These are phyloP conservation scores for Tylopilus intermedius DNA, from an alignment of 768 basidiomycete species.

Conservation along the genomic window DNA sequence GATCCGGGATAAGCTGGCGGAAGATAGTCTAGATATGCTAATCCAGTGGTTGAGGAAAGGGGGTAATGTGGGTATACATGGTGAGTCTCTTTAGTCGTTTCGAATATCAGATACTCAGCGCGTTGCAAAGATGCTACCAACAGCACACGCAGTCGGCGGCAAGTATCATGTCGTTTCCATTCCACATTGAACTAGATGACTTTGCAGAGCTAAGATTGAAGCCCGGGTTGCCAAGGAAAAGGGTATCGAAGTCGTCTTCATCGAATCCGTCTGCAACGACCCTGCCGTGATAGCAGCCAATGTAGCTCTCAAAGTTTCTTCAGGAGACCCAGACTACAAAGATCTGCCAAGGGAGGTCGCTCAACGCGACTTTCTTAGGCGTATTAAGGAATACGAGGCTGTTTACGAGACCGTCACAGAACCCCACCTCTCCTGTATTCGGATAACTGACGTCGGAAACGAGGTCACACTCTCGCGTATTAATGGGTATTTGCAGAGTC, in stretches of 20 bases:
- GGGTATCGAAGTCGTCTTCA: slow-evolving; percentile 83
- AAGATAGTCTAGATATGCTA: slow-evolving; percentile 90
- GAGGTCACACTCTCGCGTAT: slow-evolving; percentile 84
- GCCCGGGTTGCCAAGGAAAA: slow-evolving; percentile 82
- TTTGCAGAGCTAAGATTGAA: slow-evolving; percentile 70
- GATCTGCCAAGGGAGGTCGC: slow-evolving; percentile 81
- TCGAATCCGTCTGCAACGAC: slow-evolving; percentile 94
- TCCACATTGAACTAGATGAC: slow-evolving; percentile 1
- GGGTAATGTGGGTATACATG: slow-evolving; percentile 97
- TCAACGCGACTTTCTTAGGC: slow-evolving; percentile 81
- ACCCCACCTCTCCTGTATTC: slow-evolving; percentile 82
- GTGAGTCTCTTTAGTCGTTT: slow-evolving; percentile 36
- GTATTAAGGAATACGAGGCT: slow-evolving; percentile 90
- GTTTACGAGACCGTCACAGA: slow-evolving; percentile 96
- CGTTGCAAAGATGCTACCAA: slow-evolving; percentile 83
- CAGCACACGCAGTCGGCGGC: slow-evolving; percentile 75
- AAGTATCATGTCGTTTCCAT: slow-evolving; percentile 14
- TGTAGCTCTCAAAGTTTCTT: slow-evolving; percentile 90
- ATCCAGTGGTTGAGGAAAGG: slow-evolving; percentile 94
- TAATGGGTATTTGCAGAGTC: slow-evolving; percentile 91
- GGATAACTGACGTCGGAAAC: slow-evolving; percentile 89
- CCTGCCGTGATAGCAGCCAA: slow-evolving; percentile 93
- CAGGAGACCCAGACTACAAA: slow-evolving; percentile 97
- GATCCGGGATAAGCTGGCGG: slow-evolving; percentile 76
- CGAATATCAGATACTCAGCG: neutral